These are phyloP conservation scores for Nyssa sinensis DNA, from an alignment of 148 eudicot genomes.

Conservation along the genomic window DNA sequence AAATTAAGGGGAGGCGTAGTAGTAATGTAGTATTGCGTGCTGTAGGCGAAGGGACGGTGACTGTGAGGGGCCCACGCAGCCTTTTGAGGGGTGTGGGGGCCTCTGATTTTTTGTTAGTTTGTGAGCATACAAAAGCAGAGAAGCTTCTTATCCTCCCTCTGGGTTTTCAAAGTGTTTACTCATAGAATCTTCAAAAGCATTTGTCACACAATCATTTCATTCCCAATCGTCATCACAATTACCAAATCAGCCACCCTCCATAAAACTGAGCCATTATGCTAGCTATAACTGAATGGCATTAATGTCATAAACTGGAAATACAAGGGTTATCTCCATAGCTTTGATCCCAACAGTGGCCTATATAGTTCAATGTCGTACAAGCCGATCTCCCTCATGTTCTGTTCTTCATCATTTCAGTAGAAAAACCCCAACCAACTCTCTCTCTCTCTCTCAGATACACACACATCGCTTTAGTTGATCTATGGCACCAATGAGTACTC, in stretches of 20 bases:
- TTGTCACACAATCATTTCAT: too few species aligned
- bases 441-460: neutral
- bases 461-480: neutral
- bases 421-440: neutral
- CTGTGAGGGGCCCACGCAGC: neutral
- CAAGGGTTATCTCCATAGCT: neutral
- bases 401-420: neutral
- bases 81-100: neutral
- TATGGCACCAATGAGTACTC: slow-evolving; percentile 47
- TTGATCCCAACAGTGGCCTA: neutral
- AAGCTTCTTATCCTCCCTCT: neutral
- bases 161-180: neutral
- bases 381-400: neutral
- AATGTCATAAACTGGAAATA: too few species aligned
- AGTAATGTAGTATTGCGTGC: neutral
- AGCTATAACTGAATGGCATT: neutral
- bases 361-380: neutral
- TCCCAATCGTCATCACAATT: too few species aligned
- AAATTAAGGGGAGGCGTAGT: too few species aligned
- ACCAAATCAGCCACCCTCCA: too few species aligned
- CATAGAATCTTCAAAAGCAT: neutral
- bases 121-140: neutral
- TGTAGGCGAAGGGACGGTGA: neutral
- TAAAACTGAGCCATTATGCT: neutral
- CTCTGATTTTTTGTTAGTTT: neutral